phyloP scores from a whole-genome alignment of 2,329 filamentous ascomycete genomes.

The Xylariales sp. region DNA sequence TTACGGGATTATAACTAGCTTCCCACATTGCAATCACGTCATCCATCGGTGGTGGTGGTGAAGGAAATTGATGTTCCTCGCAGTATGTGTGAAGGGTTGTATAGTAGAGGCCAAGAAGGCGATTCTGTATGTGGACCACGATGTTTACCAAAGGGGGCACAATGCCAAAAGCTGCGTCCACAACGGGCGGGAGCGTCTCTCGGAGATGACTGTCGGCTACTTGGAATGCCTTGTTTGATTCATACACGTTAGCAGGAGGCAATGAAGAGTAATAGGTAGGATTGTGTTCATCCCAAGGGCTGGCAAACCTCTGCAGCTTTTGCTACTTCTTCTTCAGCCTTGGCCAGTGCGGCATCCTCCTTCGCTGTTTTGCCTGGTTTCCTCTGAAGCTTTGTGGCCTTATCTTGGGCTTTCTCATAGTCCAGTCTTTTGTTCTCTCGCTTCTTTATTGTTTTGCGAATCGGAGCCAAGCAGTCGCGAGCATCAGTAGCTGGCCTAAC shows the following conservation, averaged over 20 bases:
- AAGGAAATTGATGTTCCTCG: constrained; percentile 62
- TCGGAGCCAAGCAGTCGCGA: constrained; percentile 62
- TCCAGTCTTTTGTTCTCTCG: constrained; percentile 78
- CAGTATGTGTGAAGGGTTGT: constrained; percentile 73
- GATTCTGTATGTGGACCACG: constrained; percentile 74
- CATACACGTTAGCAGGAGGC: neutral
- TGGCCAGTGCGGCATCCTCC: constrained; percentile 67
- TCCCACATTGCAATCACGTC: constrained; percentile 67
- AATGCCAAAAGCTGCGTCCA: constrained; percentile 67
- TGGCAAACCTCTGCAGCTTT: constrained; percentile 56
- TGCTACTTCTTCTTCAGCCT: constrained; percentile 66
- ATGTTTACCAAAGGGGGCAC: constrained; percentile 66
- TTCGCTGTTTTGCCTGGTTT: constrained; percentile 68
- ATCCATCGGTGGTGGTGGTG: constrained; percentile 67
- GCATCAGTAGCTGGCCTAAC: constrained; percentile 67
- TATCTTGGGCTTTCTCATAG: constrained; percentile 72
- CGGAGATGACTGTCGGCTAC: constrained; percentile 71
- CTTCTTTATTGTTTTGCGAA: constrained; percentile 82
- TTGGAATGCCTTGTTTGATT: constrained; percentile 57
- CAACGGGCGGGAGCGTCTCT: constrained; percentile 65
- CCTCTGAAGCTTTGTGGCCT: constrained; percentile 63
- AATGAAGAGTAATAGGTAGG: no score
- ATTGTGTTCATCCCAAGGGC: neutral
- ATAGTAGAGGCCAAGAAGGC: constrained; percentile 72
- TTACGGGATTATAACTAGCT: constrained; percentile 55